Base-by-base conservation (phyloP, 2,329 filamentous ascomycete species). In the Fusarium virguliforme region DNA sequence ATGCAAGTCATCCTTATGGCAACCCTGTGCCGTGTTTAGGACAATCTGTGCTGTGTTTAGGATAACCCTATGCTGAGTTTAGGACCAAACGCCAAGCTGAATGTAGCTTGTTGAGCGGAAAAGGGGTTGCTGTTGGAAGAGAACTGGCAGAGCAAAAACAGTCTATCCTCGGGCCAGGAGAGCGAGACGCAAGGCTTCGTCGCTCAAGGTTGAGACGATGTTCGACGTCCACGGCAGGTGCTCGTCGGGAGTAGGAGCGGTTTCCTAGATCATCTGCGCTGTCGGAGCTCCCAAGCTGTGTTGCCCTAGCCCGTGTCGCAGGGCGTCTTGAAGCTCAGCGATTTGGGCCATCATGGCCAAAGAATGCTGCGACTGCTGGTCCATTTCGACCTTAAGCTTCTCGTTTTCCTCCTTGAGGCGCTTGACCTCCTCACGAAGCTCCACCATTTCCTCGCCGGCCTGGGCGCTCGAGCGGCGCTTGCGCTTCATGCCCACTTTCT, bases 371-470 rank as follows among this genome's bases (percentile, higher is more conserved):
- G 80, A 83, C 67, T 88, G 86, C 43, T 83, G 80, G 40, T 87
- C 82, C 66, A 88, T 80, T 63, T 88, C 83, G 15, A 79, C 77
- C 68, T 83, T 84, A 51, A 91, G 82, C 72, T 90, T 88, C 68
- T 89, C 84, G 65, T 91, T 90, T 78, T 93, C 91, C 50, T 83
- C 83, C n/a, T 87, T 86, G 37, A 94, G 81, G 35, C 90, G 86
- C 81, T 92, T 92, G 67, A 92, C 81, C 77, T 93, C 90, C 51
- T 89, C 86, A 22, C 88, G 88, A 34, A 93, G 82, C 48, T 88
- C 87, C 18, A 80, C 81, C 4, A 92, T 78, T 40, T 88, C 87
- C 48, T 84, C 82, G 4, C 60, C 53, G 1, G 72, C 68, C n/a
- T 73, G 73, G n/a, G 71, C 78, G 41, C 79, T 82, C 3, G 70